Evolutionary conservation across 106 monocot genomes (phyloP), one percentile per base, ranked within the genome.

Genomic region (Chionographis japonica): DNA sequence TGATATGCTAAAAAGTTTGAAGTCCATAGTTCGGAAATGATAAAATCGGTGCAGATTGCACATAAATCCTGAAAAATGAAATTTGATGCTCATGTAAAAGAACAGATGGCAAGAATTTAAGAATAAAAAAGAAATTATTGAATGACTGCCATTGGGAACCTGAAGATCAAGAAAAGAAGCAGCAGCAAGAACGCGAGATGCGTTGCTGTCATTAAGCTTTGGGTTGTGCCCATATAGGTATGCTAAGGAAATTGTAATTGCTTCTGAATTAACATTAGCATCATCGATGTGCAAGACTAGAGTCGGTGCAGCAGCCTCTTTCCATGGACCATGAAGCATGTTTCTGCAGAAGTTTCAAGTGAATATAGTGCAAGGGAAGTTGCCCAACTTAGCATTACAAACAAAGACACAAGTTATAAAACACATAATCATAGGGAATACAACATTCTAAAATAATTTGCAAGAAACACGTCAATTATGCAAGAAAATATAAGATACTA

Each of bases 271-370:
- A 51, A 98, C 83, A 81, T 98, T 93, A 35, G 85, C 52, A 65
- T 98, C 98, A 61, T 98, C 98, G 27, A 93, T 85, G 17, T 87
- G 75, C 73, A 98, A 81, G 5, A 79, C 77, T 46, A 98, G 40
- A 37, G 81, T 93, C 12, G 89, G 90, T 0, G 87, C 83, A 54
- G 70, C 90, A 36, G 90, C 92, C 76, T 98, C 98, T 66, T 90
- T 98, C 98, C 98, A 98, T 46, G 98, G 98, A 61, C 98, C 98
- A 72, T 98, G 87, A 52, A 98, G 89, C 98, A 98, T 98, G 68
- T 92, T 93, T 75, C 98, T 97, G 53, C 46, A 16, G 56, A 52
- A 70, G 12, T 46, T 46, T 2, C 46, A 46, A 46, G 9, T 46
- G 5, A 46, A 46, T 46, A 10, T 46, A 6, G 46, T 46, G 5